phyloP scores from a whole-genome alignment of 305 asterid genomes.

The Solanum hybrid region DNA sequence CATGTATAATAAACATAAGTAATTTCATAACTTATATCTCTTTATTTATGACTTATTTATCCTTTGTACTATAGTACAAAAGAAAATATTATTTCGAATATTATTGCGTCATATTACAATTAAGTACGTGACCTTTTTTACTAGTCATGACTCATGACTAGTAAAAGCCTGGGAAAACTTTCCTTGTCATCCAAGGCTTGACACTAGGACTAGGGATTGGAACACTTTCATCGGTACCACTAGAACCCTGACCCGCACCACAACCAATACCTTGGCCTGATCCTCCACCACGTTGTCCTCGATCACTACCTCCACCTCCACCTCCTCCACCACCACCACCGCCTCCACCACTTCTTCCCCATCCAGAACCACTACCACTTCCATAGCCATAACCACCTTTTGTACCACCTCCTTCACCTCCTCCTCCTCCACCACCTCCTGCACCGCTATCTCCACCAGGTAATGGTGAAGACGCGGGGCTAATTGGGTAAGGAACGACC shows the following conservation, averaged over 20 bases:
- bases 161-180: neutral
- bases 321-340: slow-evolving; percentile 28
- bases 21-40: neutral
- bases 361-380: slow-evolving; percentile 13
- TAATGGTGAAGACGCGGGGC: neutral
- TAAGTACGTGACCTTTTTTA: neutral
- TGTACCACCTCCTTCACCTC: neutral
- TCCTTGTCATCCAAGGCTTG: neutral
- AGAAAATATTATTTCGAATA: neutral
- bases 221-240: neutral
- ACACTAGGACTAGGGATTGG: neutral
- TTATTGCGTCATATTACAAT: neutral
- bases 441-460: neutral
- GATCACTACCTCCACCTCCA: slow-evolving; percentile 25
- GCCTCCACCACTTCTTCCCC: slow-evolving; percentile 6
- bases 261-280: slow-evolving; percentile 23
- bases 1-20: neutral
- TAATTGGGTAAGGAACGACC: neutral
- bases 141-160: neutral
- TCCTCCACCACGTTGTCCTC: slow-evolving; percentile 25
- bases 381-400: slow-evolving; percentile 15
- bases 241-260: slow-evolving; percentile 21
- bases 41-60: neutral
- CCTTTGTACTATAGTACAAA: neutral
- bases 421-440: neutral